A percentile compares a stretch with the other conserved stretches of the same genome.
These are phyloP conservation scores for Agaricus blazei DNA, from an alignment of 768 basidiomycete species.

Conservation along the genomic window DNA sequence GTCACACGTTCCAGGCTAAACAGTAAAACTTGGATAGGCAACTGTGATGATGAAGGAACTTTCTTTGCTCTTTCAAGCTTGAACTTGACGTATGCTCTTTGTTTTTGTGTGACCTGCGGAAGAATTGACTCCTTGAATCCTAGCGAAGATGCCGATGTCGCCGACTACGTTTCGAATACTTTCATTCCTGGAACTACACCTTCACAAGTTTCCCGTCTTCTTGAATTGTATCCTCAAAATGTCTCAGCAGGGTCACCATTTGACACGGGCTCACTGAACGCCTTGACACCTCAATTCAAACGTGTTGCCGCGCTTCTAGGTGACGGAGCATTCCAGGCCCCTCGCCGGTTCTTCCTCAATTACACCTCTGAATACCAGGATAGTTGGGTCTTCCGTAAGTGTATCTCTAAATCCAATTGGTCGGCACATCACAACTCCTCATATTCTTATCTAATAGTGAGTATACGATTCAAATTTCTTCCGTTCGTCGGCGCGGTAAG, in stretches of 20 bases:
- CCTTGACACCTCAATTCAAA: constrained; percentile 44
- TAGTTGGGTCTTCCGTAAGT: constrained; percentile 38
- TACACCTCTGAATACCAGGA: constrained; percentile 32
- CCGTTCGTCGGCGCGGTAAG: constrained; percentile 40
- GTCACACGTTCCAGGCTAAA: neutral
- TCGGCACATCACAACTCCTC: neutral
- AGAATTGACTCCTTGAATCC: neutral
- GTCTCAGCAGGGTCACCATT: constrained; percentile 43
- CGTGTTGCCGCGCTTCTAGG: constrained; percentile 45
- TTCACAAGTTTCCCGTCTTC: constrained; percentile 16
- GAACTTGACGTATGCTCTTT: constrained; percentile 34
- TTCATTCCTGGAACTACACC: constrained; percentile 19
- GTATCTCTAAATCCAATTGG: constrained; percentile 1
- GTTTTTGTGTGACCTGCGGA: neutral
- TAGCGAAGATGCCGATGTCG: constrained; percentile 13
- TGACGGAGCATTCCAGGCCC: constrained; percentile 46
- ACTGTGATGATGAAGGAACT: constrained; percentile 54
- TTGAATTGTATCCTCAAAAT: constrained; percentile 28
- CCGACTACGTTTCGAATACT: constrained; percentile 21
- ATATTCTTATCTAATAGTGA: constrained; percentile 24
- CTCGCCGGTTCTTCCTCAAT: constrained; percentile 44
- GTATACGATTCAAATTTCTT: constrained; percentile 32
- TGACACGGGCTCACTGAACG: constrained; percentile 35
- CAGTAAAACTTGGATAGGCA: constrained; percentile 18
- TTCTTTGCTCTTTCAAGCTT: constrained; percentile 35